These are phyloP conservation scores for Alternaria novae-zelandiae DNA, from an alignment of 2,329 filamentous ascomycete genomes.

Conservation along the genomic window DNA sequence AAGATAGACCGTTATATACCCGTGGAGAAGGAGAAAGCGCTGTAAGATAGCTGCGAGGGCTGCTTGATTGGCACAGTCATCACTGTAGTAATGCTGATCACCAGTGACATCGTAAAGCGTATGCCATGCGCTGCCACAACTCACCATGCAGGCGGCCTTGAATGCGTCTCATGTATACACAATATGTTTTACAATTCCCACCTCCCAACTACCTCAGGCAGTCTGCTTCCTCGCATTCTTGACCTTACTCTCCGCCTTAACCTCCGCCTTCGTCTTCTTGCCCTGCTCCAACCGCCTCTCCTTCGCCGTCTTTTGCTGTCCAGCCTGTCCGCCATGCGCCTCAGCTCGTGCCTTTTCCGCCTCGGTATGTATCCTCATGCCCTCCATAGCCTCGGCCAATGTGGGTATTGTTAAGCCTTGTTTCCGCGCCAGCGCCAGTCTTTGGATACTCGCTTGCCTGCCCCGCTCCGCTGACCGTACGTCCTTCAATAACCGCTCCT, in stretches of 20 bases:
- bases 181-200: slow-evolving; percentile 4
- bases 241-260: slow-evolving; percentile 28
- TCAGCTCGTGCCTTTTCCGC: slow-evolving; percentile 26
- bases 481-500: slow-evolving; percentile 64
- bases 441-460: slow-evolving; percentile 31
- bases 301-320: slow-evolving; percentile 33
- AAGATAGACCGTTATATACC: not conserved
- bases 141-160: not conserved
- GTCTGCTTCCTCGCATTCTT: slow-evolving; percentile 33
- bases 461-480: slow-evolving; percentile 56
- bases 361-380: slow-evolving; percentile 30
- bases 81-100: not conserved
- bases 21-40: not conserved
- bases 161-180: not conserved
- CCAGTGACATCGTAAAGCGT: not conserved
- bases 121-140: not conserved
- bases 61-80: too few relatives aligned
- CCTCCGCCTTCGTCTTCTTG: slow-evolving; percentile 33
- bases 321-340: slow-evolving; percentile 33
- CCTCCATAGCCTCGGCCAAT: slow-evolving; percentile 41
- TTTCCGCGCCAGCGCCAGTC: slow-evolving; percentile 36
- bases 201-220: not conserved
- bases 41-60: not conserved
- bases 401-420: slow-evolving; percentile 37
- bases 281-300: slow-evolving; percentile 34